Percentiles rank a stretch among this genome's conserved stretches.
These are phyloP conservation scores for Bryoglossum gracile DNA, from an alignment of 495 filamentous ascomycete species.

Conservation along the genomic window DNA sequence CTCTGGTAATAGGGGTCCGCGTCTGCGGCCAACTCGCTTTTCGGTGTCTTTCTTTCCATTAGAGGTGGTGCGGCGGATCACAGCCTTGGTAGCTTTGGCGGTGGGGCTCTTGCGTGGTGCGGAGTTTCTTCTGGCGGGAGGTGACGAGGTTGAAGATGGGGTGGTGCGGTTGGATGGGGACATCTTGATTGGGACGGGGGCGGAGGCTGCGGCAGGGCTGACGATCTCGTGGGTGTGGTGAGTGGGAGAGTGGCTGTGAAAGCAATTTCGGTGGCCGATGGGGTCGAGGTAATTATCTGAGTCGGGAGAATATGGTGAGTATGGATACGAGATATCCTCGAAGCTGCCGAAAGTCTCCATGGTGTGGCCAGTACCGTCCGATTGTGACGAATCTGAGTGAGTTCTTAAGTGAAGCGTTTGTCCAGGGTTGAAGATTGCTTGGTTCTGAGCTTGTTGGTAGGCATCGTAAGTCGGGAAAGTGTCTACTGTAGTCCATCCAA, in stretches of 20 bases:
- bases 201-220: conserved; percentile 63
- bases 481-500: conserved; percentile 75
- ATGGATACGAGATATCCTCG: conserved; percentile 68
- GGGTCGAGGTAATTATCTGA: conserved; percentile 50
- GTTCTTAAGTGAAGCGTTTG: conserved; percentile 80
- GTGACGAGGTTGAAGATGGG: conserved; percentile 49
- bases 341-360: conserved; percentile 65
- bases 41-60: conserved; percentile 74
- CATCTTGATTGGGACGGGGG: conserved; percentile 64
- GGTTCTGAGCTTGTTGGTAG: conserved; percentile 44
- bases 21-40: conserved; percentile 83
- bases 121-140: conserved; percentile 48
- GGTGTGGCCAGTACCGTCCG: conserved; percentile 48
- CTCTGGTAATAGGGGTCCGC: conserved; percentile 82
- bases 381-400: conserved; percentile 76
- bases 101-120: conserved; percentile 67
- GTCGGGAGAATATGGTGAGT: conserved; percentile 64
- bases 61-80: conserved; percentile 65
- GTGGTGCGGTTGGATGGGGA: conserved; percentile 48
- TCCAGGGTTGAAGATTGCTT: conserved; percentile 76
- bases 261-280: conserved; percentile 44
- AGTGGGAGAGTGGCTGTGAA: conserved; percentile 40
- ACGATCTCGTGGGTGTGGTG: conserved; percentile 24
- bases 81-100: conserved; percentile 70
- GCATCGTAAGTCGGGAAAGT: conserved; percentile 40